These are phyloP conservation scores for Elongisporangium undulatum DNA, from an alignment of 352 stramenopile genomes.

Conservation along the genomic window DNA sequence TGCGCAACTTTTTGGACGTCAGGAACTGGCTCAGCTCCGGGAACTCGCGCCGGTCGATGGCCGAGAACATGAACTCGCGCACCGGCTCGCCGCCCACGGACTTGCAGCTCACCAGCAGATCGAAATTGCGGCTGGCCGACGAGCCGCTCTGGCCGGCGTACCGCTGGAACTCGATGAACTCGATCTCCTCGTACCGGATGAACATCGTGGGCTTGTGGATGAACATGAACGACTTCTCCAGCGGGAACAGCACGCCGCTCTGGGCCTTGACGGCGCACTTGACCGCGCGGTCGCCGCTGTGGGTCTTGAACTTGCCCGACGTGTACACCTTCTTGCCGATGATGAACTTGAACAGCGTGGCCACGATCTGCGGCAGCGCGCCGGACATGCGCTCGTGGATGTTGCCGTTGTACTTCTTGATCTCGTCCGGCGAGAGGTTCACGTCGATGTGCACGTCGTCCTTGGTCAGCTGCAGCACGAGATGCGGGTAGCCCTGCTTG, in stretches of 20 bases:
- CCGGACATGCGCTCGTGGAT: constrained; percentile 96
- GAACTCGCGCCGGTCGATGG: constrained; percentile 96
- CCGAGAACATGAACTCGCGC: constrained; percentile 93
- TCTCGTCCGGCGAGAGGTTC: constrained; percentile 96
- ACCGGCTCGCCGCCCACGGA: constrained; percentile 75
- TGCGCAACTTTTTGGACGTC: constrained; percentile 92
- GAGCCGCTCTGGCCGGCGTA: constrained; percentile 90
- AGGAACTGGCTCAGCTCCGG: constrained; percentile 93
- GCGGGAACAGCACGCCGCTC: constrained; percentile 95
- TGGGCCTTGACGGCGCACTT: constrained; percentile 94
- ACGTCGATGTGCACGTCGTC: constrained; percentile 88
- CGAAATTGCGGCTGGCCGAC: constrained; percentile 94
- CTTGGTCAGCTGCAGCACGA: constrained; percentile 95
- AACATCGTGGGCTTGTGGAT: constrained; percentile 99
- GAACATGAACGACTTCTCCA: constrained; percentile 99
- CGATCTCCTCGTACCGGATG: constrained; percentile 98
- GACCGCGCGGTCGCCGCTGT: constrained; percentile 83
- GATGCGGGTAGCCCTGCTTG: constrained; percentile 97
- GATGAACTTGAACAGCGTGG: constrained; percentile 97
- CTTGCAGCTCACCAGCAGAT: constrained; percentile 92
- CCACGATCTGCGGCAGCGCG: constrained; percentile 96
- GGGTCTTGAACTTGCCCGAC: constrained; percentile 88
- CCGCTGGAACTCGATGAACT: constrained; percentile 97
- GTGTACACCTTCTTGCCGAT: constrained; percentile 97
- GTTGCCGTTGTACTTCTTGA: constrained; percentile 97